Conservation (phyloP, 164 flowering plant species). For the Stephania japonica region DNA sequence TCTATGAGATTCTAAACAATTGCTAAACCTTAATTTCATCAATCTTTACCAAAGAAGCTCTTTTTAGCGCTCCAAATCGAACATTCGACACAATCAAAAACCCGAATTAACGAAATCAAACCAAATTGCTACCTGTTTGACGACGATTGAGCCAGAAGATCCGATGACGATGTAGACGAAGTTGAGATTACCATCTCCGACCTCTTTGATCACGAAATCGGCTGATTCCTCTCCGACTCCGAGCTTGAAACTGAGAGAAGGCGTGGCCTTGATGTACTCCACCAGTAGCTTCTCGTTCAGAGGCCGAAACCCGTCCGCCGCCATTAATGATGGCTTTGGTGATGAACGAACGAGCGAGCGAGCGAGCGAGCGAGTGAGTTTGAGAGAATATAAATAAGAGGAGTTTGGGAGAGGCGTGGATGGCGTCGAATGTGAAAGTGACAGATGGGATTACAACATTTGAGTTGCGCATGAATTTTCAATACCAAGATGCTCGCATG, state of each 20-base stretch:
- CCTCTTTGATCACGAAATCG: constrained; percentile 61
- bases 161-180: constrained; percentile 52
- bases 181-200: constrained; percentile 87
- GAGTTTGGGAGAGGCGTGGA: neutral
- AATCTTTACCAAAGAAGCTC: too few relatives aligned
- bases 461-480: neutral
- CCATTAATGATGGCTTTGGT: constrained; percentile 22
- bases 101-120: neutral
- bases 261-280: constrained; percentile 69
- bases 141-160: constrained; percentile 42
- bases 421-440: neutral
- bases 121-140: constrained; percentile 45
- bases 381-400: neutral
- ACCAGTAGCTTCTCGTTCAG: constrained; percentile 61
- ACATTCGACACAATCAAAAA: neutral
- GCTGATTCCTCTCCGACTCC: constrained; percentile 51
- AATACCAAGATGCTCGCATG: neutral
- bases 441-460: neutral
- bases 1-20: too few relatives aligned
- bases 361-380: neutral
- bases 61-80: neutral
- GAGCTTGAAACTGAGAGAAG: constrained; percentile 49
- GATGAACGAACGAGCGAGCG: too few relatives aligned
- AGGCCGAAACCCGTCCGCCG: constrained; percentile 48
- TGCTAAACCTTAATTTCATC: too few relatives aligned